Percentiles rank a stretch among this genome's conserved stretches.
Evolutionary conservation across 257 asterid genomes (phyloP).

Genomic region (Vinca minor): DNA sequence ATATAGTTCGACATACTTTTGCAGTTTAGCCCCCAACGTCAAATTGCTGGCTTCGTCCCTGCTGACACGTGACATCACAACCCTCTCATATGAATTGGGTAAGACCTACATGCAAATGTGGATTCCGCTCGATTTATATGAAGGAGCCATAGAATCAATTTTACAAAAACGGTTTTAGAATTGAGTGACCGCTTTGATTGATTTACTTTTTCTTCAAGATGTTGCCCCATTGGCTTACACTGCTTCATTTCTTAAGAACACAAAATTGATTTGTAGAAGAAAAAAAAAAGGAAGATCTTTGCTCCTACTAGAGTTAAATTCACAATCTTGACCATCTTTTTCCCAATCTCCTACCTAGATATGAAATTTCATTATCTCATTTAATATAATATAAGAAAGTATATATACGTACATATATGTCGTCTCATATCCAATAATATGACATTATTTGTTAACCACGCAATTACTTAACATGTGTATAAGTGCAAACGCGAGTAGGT

Average conservation of each 20-base stretch:
- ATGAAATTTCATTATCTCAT: not conserved
- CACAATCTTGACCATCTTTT: conserved; percentile 4
- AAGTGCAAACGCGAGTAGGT: not conserved
- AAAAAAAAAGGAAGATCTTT: conserved; percentile 16
- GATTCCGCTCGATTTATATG: too few relatives aligned
- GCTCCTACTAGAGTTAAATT: conserved; percentile 6
- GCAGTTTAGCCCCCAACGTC: too few relatives aligned
- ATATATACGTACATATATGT: not conserved
- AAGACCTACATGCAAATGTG: too few relatives aligned
- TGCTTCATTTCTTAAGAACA: conserved; percentile 26
- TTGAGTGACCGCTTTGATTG: too few relatives aligned
- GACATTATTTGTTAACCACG: not conserved
- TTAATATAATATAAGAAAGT: not conserved
- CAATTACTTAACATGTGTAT: not conserved
- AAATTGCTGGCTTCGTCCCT: too few relatives aligned
- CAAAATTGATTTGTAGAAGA: conserved; percentile 12
- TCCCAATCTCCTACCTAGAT: not conserved
- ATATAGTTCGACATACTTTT: too few relatives aligned
- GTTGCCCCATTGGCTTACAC: conserved; percentile 37
- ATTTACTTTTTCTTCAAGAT: conserved; percentile 25
- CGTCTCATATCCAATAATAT: not conserved
- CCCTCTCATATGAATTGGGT: too few relatives aligned
- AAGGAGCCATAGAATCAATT: too few relatives aligned
- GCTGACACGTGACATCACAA: too few relatives aligned
- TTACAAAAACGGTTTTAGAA: too few relatives aligned